Conservation (phyloP, 306 rosid genomes). For the Ceratonia siliqua region DNA sequence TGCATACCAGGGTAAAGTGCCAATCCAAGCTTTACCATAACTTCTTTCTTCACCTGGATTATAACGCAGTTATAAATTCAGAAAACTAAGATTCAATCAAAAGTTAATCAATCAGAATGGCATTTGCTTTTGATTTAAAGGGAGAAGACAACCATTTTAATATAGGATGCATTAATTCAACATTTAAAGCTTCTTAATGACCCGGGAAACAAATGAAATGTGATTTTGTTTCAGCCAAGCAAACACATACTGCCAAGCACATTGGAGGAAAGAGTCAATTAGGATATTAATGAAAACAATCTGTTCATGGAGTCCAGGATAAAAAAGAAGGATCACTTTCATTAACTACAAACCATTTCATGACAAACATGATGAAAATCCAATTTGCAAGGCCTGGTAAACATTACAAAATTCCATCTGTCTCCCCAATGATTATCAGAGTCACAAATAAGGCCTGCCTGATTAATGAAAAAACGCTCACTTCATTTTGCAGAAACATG, state of each 20-base stretch:
- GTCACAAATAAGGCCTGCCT: not conserved
- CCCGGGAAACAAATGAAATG: not conserved
- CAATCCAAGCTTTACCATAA: conserved; percentile 68
- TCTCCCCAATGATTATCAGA: not conserved
- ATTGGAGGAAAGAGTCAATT: conserved; percentile 4
- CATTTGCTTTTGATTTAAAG: not conserved
- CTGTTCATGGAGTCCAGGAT: not conserved
- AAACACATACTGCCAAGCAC: not conserved
- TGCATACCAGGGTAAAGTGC: conserved; percentile 60
- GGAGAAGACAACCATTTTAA: not conserved
- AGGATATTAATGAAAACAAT: not conserved
- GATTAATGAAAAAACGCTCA: not conserved
- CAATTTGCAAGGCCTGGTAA: not conserved
- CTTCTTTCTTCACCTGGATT: conserved; percentile 81
- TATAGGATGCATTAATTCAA: not conserved
- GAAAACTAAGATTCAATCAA: too few species aligned
- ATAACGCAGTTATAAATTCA: conserved; percentile 29
- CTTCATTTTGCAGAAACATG: not conserved
- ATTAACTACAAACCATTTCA: not conserved
- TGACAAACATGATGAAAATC: not conserved
- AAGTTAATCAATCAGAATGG: conserved; percentile 5
- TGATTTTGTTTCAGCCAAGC: not conserved
- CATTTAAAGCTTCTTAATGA: not conserved
- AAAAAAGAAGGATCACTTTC: not conserved
- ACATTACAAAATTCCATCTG: not conserved